Base-by-base conservation (phyloP, 129 eudicot species). In the Silybum marianum region DNA sequence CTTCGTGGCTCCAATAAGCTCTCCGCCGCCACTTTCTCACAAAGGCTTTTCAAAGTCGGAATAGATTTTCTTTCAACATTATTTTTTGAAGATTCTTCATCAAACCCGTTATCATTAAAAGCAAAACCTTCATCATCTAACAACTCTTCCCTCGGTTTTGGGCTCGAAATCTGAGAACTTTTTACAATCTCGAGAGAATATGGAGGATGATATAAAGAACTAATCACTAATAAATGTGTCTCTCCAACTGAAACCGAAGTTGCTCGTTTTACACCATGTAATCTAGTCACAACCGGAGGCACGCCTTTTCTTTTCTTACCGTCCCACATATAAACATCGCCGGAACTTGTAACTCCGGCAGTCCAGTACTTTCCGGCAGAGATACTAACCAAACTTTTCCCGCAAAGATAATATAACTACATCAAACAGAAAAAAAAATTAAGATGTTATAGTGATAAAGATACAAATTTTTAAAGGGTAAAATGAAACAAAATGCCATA, bases 351-450 rank as follows among this genome's bases (percentile, higher is more conserved):
- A 65, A 91, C 97, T 68, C 98, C 99, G 9, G 97, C 94, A 6
- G 87, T 85, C 99, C 99, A 93, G 83, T 93, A 91, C 80, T 96
- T 96, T 48, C 99, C 99, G 40, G 99, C 93, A 78, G 97, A 90
- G 32, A 95, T 75, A 60, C 93, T 79, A n/a, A 86, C 93, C 73
- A 96, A 78, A 62, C 46, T 79, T 80, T 85, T 91, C 75, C 97
- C 95, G 83, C 94, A 85, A 14, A 89, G 83, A 6, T 89, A 73
- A 81, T 89, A 88, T 48, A 95, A 75, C 98, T 94, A 62, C 85
- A 86, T 22, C 78, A 51, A 71, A 42, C 16, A 44, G 26, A 13
- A 72, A 73, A 30, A 79, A 38, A 78, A 9, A 39, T 7, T 9
- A 44, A 44, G 16, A 1, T 2, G 54, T 44, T 11, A 11, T 11